Conservation (phyloP, 176 grass and related monocot species). For the Eremochloa ophiuroides region DNA sequence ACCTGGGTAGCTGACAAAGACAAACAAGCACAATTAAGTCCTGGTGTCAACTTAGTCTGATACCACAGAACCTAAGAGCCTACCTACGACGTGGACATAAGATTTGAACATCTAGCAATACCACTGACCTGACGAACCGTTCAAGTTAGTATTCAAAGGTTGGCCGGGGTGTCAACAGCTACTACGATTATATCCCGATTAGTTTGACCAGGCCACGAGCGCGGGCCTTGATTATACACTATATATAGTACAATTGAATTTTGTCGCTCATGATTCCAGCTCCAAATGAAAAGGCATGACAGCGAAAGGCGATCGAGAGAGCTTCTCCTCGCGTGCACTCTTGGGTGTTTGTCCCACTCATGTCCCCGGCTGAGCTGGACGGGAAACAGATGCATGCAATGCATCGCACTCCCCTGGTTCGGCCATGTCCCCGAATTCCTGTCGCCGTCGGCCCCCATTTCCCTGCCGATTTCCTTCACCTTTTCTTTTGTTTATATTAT, state of each 20-base stretch:
- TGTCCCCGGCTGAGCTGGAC: neutral
- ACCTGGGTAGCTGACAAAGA: neutral
- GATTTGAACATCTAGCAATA: no score
- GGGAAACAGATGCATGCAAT: neutral
- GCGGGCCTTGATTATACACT: neutral
- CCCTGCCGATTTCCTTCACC: neutral
- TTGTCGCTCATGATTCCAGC: neutral
- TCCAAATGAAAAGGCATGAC: neutral
- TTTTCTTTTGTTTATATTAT: neutral
- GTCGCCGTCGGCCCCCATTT: neutral
- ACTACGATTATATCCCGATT: neutral
- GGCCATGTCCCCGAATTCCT: neutral
- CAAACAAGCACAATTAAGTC: neutral
- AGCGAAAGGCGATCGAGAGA: neutral
- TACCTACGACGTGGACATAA: no score
- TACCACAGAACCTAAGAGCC: neutral
- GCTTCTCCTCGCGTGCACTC: constrained; percentile 50
- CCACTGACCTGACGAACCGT: no score
- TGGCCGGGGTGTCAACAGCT: constrained; percentile 25
- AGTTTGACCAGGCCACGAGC: constrained; percentile 16
- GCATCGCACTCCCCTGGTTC: neutral
- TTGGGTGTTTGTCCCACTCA: neutral
- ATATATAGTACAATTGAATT: neutral
- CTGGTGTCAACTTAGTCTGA: neutral
- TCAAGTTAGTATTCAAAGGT: neutral